Conservation (phyloP, 2,329 filamentous ascomycete species). For the Clarireedia paspali region DNA sequence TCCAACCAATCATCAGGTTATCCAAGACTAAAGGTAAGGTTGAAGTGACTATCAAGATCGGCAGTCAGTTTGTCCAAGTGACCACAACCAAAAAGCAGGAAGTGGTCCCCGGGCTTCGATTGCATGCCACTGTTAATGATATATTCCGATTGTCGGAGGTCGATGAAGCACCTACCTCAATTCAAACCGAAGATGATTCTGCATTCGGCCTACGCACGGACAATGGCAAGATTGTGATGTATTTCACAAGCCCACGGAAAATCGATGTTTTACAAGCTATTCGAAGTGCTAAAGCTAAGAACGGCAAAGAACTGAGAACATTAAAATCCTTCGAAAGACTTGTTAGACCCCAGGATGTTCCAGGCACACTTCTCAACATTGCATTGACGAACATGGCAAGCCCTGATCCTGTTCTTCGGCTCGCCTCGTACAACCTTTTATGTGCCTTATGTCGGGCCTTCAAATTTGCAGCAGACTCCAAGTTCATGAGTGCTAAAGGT, state of each 20-base stretch:
- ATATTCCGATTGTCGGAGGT: constrained; percentile 62
- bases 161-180: constrained; percentile 57
- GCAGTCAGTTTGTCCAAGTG: constrained; percentile 62
- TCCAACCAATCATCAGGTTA: constrained; percentile 55
- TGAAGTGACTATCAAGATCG: constrained; percentile 61
- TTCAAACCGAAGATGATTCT: constrained; percentile 58
- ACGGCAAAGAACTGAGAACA: constrained; percentile 53
- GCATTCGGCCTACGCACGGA: constrained; percentile 61
- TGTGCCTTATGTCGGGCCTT: constrained; percentile 61
- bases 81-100: constrained; percentile 64
- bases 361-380: constrained; percentile 60
- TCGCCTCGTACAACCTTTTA: constrained; percentile 60
- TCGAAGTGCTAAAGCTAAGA: constrained; percentile 53
- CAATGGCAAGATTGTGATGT: constrained; percentile 64
- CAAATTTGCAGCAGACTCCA: constrained; percentile 54
- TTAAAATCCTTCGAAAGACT: constrained; percentile 57
- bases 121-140: constrained; percentile 60
- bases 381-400: constrained; percentile 60
- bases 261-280: constrained; percentile 56
- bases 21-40: constrained; percentile 65
- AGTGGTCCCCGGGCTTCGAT: constrained; percentile 52
- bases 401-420: constrained; percentile 48
- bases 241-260: constrained; percentile 60
- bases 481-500: constrained; percentile 56
- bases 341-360: constrained; percentile 62